Evolutionary conservation across 1,284 basidiomycete genomes (phyloP), one percentile per base, ranked within the genome.

Genomic region (Amylostereum areolatum): DNA sequence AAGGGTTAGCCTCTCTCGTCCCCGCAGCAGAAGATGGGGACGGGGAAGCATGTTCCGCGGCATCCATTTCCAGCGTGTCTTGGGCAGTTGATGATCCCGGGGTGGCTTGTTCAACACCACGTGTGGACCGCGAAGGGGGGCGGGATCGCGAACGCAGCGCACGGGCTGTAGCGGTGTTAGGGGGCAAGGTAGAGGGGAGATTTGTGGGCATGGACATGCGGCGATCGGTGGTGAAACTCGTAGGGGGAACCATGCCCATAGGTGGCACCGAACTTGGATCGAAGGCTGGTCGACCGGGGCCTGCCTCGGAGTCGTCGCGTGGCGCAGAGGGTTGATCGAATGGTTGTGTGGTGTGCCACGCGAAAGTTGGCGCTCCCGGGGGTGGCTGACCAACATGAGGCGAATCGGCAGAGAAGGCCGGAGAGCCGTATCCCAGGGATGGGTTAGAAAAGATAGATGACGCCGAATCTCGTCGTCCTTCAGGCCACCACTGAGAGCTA

Each of bases 381-480:
- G 82, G 76, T 59, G 74, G 72, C 60, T 81, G 75, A 59, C 74
- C 74, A 18, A 18, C 18, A 70, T 79, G 80, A 66, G 80, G 77
- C 64, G 81, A 78, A 56, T 86, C 81, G 25, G 72, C 74, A 72
- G 83, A 69, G 66, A 81, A 78, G 57, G 72, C 78, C 66, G 83
- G 75, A 48, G 72, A 74, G 57, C 78, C 69, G 59, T 73, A 77
- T 55, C 74, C 71, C 62, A 75, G 70, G 39, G 81, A 78, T 51
- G 76, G 74, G 58, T 74, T 83, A 55, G 84, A 77, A 65, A 84
- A 82, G 59, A 81, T 69, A 49, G 83, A 81, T 52, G 84, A 77
- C 51, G 81, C 70, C 37, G 85, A 84, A 61, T 89, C 86, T 51
- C 88, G 80, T 63, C 86, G 75, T 56, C 86, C 85, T 55, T 73